Conservation (phyloP, 106 monocot species). For the Dendrobium chrysotoxum region DNA sequence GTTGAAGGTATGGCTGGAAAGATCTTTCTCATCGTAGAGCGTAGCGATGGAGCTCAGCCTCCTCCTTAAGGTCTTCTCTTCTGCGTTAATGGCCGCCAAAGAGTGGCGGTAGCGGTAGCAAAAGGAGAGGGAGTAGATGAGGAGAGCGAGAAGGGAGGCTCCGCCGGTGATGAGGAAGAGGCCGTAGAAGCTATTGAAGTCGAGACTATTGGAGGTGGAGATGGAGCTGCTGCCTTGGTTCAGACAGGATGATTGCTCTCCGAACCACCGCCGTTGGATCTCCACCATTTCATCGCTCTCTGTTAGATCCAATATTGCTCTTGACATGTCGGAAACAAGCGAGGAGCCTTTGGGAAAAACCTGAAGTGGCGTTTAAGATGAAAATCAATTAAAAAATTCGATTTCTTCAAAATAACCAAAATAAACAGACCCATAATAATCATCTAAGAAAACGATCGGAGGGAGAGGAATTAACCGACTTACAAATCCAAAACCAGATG, state of each 20-base stretch:
- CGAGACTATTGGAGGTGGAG: conserved; percentile 10
- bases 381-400: neutral
- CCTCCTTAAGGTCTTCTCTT: neutral
- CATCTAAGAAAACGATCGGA: too few relatives aligned
- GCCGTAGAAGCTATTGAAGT: conserved; percentile 30
- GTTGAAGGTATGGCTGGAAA: neutral
- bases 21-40: conserved; percentile 14
- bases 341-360: conserved; percentile 18
- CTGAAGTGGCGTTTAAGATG: conserved; percentile 1
- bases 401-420: too few relatives aligned
- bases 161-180: conserved; percentile 44
- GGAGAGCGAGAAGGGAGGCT: conserved; percentile 15
- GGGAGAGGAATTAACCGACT: conserved; percentile 3
- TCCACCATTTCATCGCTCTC: conserved; percentile 9
- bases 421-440: too few relatives aligned
- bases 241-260: conserved; percentile 1
- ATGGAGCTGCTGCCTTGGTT: neutral
- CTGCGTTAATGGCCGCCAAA: neutral
- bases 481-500: conserved; percentile 22
- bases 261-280: conserved; percentile 17
- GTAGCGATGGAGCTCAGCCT: neutral
- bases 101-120: conserved; percentile 4
- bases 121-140: conserved; percentile 19
- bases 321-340: conserved; percentile 13
- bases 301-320: conserved; percentile 18